A percentile compares a stretch with the other conserved stretches of the same genome.
Evolutionary conservation across 2,329 filamentous ascomycete genomes (phyloP).

Genomic region (Chalaropsis thielavioides): DNA sequence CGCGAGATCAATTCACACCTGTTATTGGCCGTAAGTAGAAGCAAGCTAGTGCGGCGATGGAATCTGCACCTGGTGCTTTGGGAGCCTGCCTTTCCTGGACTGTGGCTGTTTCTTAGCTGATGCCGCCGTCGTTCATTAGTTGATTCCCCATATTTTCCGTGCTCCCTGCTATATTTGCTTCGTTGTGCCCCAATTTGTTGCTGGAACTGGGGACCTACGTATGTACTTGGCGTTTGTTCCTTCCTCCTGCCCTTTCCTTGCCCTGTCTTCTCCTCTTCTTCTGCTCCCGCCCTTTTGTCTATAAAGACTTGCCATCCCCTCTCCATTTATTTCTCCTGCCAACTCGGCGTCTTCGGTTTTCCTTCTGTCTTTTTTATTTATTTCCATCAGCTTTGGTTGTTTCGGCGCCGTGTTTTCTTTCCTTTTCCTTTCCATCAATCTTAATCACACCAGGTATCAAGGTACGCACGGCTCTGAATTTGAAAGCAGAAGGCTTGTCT

Average conservation of each 20-base stretch:
- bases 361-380: constrained; percentile 7
- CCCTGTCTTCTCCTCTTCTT: background rate
- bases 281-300: background rate
- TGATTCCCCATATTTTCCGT: constrained; percentile 2
- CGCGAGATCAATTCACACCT: no score
- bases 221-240: background rate
- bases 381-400: background rate
- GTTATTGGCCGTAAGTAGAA: background rate
- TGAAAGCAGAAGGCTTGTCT: background rate
- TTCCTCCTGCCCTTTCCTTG: background rate
- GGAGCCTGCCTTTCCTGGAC: background rate
- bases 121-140: background rate
- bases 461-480: background rate
- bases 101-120: background rate
- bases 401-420: background rate
- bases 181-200: background rate
- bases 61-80: background rate
- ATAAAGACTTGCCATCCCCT: background rate
- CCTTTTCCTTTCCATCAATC: constrained; percentile 2
- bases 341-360: background rate
- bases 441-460: constrained; percentile 5
- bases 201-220: background rate
- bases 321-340: background rate
- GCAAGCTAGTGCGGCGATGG: background rate
- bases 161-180: constrained; percentile 7